Conservation (phyloP, 2,329 filamentous ascomycete genomes). For the Zasmidium angulare region DNA sequence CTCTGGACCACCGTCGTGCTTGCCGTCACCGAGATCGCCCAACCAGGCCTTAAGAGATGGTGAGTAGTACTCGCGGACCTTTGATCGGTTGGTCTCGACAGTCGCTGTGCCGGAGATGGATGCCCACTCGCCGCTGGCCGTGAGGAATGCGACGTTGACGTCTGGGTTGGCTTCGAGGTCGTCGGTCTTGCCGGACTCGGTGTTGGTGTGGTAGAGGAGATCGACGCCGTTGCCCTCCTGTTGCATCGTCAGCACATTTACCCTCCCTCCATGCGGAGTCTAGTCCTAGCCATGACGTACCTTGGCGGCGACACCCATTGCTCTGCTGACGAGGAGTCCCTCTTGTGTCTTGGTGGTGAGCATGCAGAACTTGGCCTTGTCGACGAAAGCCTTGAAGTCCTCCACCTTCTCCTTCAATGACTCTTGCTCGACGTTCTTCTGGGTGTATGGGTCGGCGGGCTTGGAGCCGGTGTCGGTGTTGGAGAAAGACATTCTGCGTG, state of each 20-base stretch:
- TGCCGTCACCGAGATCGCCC: conserved; percentile 79
- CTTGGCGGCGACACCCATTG: conserved; percentile 80
- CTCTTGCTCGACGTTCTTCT: conserved; percentile 70
- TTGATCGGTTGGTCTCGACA: conserved; percentile 67
- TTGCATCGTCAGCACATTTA: conserved; percentile 14
- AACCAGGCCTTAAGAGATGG: conserved; percentile 77
- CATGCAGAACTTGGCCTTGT: conserved; percentile 79
- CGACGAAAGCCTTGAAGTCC: conserved; percentile 70
- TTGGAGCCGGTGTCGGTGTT: conserved; percentile 59
- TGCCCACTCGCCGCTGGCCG: conserved; percentile 74
- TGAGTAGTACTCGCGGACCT: conserved; percentile 74
- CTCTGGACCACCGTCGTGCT: conserved; percentile 76
- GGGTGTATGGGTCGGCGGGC: conserved; percentile 72
- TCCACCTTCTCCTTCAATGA: conserved; percentile 73
- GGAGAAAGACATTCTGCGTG: conserved; percentile 32
- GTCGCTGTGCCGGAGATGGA: conserved; percentile 73
- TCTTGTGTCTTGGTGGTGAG: conserved; percentile 74
- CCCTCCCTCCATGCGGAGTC: background rate
- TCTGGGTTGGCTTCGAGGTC: conserved; percentile 71
- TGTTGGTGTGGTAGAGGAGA: conserved; percentile 88
- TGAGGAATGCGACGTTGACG: conserved; percentile 78
- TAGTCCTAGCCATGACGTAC: too few species aligned
- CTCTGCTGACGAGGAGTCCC: conserved; percentile 72
- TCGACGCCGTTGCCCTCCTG: conserved; percentile 78
- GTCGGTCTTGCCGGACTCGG: conserved; percentile 82